Evolutionary conservation across 1,284 basidiomycete species (phyloP).

Genomic region (Peniophora sp.): DNA sequence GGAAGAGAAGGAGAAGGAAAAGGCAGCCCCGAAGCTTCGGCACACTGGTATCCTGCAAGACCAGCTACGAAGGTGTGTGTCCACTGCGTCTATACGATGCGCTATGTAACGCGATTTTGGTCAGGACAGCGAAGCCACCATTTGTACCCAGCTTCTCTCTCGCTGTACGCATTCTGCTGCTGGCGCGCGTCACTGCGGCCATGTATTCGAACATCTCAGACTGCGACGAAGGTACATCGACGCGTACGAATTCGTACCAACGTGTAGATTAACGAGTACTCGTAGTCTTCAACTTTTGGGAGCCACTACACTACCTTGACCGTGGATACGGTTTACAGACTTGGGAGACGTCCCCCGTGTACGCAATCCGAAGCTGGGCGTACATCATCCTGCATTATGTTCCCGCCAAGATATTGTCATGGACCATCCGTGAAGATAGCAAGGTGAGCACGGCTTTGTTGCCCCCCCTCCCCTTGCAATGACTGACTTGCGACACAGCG

Average conservation of each 20-base stretch:
- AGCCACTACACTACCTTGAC: slow-evolving; percentile 88
- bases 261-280: background rate
- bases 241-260: background rate
- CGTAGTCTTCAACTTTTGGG: slow-evolving; percentile 98
- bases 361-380: slow-evolving; percentile 90
- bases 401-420: slow-evolving; percentile 30
- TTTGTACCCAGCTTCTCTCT: slow-evolving; percentile 80
- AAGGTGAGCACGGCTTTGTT: slow-evolving; percentile 17
- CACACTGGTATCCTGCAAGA: slow-evolving; percentile 71
- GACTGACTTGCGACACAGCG: slow-evolving; percentile 36
- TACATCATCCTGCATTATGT: slow-evolving; percentile 77
- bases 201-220: slow-evolving; percentile 96
- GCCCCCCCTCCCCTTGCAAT: background rate
- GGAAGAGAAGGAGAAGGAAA: slow-evolving; percentile 24
- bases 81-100: background rate
- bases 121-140: slow-evolving; percentile 61
- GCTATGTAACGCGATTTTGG: background rate
- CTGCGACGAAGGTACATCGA: slow-evolving; percentile 85
- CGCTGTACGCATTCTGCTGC: slow-evolving; percentile 77
- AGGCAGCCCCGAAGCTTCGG: slow-evolving; percentile 25
- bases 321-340: slow-evolving; percentile 90
- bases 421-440: slow-evolving; percentile 19
- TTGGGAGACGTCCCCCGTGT: slow-evolving; percentile 92
- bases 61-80: slow-evolving; percentile 55
- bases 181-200: slow-evolving; percentile 79